Conservation (phyloP, 805 yeast species). For the Lipomyces starkeyi region DNA sequence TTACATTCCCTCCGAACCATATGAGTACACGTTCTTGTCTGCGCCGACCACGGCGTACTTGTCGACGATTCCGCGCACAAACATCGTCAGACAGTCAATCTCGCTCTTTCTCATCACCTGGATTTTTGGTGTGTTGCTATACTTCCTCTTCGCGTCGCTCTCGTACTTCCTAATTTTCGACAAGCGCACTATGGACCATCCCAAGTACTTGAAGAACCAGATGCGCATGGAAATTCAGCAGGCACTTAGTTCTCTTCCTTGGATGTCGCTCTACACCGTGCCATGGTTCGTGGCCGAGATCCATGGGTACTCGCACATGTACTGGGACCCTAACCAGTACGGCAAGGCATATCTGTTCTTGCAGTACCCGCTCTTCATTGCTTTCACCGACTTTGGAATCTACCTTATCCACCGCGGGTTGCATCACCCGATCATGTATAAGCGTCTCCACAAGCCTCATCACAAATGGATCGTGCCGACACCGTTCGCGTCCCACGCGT, state of each 20-base stretch:
- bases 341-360: constrained; percentile 72
- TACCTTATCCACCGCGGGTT: constrained; percentile 90
- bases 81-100: constrained; percentile 70
- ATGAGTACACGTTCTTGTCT: constrained; percentile 28
- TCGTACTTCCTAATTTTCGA: constrained; percentile 83
- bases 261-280: constrained; percentile 82
- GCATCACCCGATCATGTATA: constrained; percentile 92
- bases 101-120: constrained; percentile 73
- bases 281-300: constrained; percentile 91
- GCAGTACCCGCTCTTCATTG: constrained; percentile 79
- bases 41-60: constrained; percentile 30
- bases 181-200: constrained; percentile 90
- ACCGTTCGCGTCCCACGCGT: constrained; percentile 97
- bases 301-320: constrained; percentile 80
- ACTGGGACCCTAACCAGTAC: constrained; percentile 65
- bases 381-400: constrained; percentile 94
- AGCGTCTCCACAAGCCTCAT: constrained; percentile 90
- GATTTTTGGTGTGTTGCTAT: constrained; percentile 85
- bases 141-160: constrained; percentile 74
- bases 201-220: constrained; percentile 93
- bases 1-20: constrained; percentile 30
- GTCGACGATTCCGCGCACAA: constrained; percentile 76
- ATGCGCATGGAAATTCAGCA: constrained; percentile 79
- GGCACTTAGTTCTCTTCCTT: constrained; percentile 82
- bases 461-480: constrained; percentile 99